Evolutionary conservation across 2,329 filamentous ascomycete genomes (phyloP).

Genomic region (Ilyonectria sp.): DNA sequence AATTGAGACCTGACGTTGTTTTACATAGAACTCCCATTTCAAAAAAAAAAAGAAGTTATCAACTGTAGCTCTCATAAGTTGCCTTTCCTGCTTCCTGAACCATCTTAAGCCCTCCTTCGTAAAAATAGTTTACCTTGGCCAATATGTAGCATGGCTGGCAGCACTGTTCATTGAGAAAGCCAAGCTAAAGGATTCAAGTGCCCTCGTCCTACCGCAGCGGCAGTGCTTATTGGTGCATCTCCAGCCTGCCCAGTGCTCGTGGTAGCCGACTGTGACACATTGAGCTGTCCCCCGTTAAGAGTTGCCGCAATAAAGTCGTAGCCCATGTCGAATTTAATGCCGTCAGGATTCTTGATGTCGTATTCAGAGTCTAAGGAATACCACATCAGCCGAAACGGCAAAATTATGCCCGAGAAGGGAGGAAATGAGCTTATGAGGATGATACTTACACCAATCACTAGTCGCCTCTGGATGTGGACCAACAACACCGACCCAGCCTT

Average conservation of each 20-base stretch:
- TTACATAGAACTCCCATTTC: no score
- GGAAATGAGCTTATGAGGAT: background rate
- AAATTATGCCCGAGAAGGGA: background rate
- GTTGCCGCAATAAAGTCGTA: slow-evolving; percentile 43
- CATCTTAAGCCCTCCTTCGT: background rate
- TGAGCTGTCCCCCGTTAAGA: slow-evolving; percentile 4
- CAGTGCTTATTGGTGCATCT: background rate
- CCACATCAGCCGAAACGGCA: background rate
- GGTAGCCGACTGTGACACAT: background rate
- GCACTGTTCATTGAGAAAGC: background rate
- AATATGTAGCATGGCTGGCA: background rate
- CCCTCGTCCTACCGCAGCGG: background rate
- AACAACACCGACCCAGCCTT: slow-evolving; percentile 44
- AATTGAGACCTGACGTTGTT: no score
- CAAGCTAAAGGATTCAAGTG: background rate
- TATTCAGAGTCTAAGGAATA: background rate
- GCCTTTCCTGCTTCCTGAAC: background rate
- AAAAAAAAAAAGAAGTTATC: background rate
- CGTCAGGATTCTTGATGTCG: slow-evolving; percentile 40
- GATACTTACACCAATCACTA: slow-evolving; percentile 44
- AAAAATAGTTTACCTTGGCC: background rate
- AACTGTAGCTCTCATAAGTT: background rate
- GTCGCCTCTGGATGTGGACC: slow-evolving; percentile 48
- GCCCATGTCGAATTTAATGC: slow-evolving; percentile 41
- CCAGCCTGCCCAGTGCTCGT: background rate